Base-by-base conservation (phyloP, 768 basidiomycete genomes). In the Imleria badia region DNA sequence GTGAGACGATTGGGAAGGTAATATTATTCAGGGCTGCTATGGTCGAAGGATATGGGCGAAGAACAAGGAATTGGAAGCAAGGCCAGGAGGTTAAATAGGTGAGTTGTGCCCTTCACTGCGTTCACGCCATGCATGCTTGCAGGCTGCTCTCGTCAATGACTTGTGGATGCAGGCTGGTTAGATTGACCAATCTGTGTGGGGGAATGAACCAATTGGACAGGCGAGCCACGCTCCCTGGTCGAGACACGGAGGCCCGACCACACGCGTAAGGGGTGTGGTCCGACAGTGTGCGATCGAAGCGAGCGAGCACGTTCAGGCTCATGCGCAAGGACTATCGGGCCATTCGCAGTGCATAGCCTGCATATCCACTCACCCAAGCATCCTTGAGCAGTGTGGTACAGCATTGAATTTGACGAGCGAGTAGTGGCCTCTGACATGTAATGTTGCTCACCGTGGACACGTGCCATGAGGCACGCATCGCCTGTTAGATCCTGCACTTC, bases 91-190 rank as follows among this genome's bases (percentile, higher is more conserved):
- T 61, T 66, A 67, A 61, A 69, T 61, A 63, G 61, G 59, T 62
- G 66, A 61, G 75, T 73, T 72, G 75, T 74, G 74, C 74, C 67
- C 63, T 63, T 56, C 61, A 58, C 72, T 72, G 77, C 70, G 72
- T 71, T 73, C 71, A 71, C 61, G 70, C 70, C 76, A 79, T 73
- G 78, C 74, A 65, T 66, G 48, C 54, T 42, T 61, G 63, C 58
- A 62, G 60, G 60, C 52, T 50, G 59, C 46, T 60, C 60, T 62
- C 51, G 63, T 58, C 58, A 60, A 56, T 49, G 55, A 69, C 71
- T 69, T 59, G 67, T 56, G 69, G 69, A 62, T 67, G 59, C 61
- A 57, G 69, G 61, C 66, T 65, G 69, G 69, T 41, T 43, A 48
- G 54, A 42, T 54, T 57, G 63, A 60, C 62, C 64, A 60, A 66